Conservation (phyloP, 2,329 filamentous ascomycete species). For the Talaromyces sp. region DNA sequence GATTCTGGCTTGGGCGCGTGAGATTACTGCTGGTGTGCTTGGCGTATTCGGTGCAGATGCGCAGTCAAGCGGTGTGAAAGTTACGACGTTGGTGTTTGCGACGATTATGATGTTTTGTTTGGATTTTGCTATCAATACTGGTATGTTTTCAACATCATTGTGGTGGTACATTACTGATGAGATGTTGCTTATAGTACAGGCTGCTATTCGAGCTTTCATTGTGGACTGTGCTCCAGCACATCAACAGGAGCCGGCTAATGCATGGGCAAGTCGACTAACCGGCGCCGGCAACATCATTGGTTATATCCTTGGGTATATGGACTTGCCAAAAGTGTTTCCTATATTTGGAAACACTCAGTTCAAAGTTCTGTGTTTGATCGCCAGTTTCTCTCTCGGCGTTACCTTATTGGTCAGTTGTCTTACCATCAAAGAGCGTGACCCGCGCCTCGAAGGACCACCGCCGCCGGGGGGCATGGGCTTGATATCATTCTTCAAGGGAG, state of each 20-base stretch:
- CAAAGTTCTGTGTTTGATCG: slow-evolving; percentile 84
- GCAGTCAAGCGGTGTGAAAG: slow-evolving; percentile 62
- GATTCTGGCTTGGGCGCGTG: slow-evolving; percentile 69
- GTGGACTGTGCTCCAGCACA: slow-evolving; percentile 89
- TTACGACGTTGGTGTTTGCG: slow-evolving; percentile 69
- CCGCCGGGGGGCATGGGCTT: slow-evolving; percentile 62
- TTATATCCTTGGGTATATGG: slow-evolving; percentile 79
- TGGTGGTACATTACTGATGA: not conserved
- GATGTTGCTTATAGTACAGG: slow-evolving; percentile 63
- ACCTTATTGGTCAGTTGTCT: slow-evolving; percentile 70
- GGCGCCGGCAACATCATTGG: slow-evolving; percentile 89
- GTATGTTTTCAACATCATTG: slow-evolving; percentile 42
- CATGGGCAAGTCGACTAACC: slow-evolving; percentile 84
- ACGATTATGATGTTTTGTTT: slow-evolving; percentile 85
- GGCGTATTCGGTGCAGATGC: slow-evolving; percentile 66
- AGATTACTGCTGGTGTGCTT: slow-evolving; percentile 66
- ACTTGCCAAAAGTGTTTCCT: slow-evolving; percentile 70
- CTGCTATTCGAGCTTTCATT: slow-evolving; percentile 85
- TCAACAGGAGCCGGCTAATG: slow-evolving; percentile 89
- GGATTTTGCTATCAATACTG: slow-evolving; percentile 92
- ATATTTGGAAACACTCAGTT: slow-evolving; percentile 88
- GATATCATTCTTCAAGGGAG: slow-evolving; percentile 72
- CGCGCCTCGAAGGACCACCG: slow-evolving; percentile 65
- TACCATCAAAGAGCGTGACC: slow-evolving; percentile 74
- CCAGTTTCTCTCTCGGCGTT: slow-evolving; percentile 65